Percentiles rank a stretch among this genome's conserved stretches.
These are phyloP conservation scores for Flaveria ramosissima DNA, from an alignment of 129 eudicot genomes.

Conservation along the genomic window DNA sequence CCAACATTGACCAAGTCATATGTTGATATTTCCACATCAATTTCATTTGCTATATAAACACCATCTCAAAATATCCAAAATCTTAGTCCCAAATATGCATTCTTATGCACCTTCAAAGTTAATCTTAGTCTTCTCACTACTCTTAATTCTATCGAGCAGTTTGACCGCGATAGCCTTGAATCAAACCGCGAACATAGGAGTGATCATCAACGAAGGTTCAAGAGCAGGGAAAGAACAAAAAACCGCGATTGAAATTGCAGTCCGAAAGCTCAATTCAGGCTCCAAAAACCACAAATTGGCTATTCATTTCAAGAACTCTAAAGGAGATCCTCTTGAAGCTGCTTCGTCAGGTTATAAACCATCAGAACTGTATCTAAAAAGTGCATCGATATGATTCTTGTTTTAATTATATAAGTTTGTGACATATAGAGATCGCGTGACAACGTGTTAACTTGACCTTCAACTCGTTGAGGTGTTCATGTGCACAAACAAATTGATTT, in stretches of 20 bases:
- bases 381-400: background rate
- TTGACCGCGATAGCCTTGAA: constrained; percentile 16
- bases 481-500: no score
- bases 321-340: constrained; percentile 51
- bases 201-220: constrained; percentile 39
- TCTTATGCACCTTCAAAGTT: constrained; percentile 29
- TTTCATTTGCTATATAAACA: constrained; percentile 9
- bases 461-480: no score
- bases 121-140: constrained; percentile 4
- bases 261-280: constrained; percentile 31
- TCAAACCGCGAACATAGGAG: constrained; percentile 46
- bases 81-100: constrained; percentile 32
- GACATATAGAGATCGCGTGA: no score
- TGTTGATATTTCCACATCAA: constrained; percentile 11
- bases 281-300: constrained; percentile 29
- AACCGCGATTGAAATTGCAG: constrained; percentile 53
- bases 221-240: constrained; percentile 59
- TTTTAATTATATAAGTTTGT: no score
- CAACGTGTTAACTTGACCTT: no score
- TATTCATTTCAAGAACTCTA: constrained; percentile 39
- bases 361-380: background rate
- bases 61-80: constrained; percentile 8
- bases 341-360: constrained; percentile 39
- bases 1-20: constrained; percentile 25
- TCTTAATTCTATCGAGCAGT: constrained; percentile 19